Evolutionary conservation across 2,329 filamentous ascomycete species (phyloP), one percentile per base, ranked within the genome.

Genomic region (Biscogniauxia sp.): DNA sequence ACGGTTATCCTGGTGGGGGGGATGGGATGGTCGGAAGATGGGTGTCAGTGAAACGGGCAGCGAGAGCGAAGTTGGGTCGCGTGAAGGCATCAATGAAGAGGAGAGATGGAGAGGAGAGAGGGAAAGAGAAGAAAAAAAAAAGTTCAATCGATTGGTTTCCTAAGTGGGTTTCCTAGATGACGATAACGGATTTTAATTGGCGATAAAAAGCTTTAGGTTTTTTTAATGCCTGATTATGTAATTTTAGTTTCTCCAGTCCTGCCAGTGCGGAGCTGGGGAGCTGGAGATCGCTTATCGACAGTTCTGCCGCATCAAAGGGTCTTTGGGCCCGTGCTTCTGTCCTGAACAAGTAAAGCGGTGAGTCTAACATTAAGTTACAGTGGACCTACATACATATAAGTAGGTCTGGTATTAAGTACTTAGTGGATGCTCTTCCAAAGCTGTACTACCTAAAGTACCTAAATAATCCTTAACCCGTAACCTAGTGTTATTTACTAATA

Each of bases 51-150:
- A 19, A 32, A 17, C 57, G 26, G 52, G 17, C 17, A 20, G 19
- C 13, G 11, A 13, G 37, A n/a, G 15, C 5, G 32, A 45, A 51
- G 50, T 51, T 37, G 45, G 7, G 37, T 13, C 37, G 23, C 28
- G 51, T 54, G 20, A 20, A 49, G 41, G 45, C 37, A 55, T 45
- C 23, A 41, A 56, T 26, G 57, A 26, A 53, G 13, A 58, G 56
- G 56, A 51, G 56, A 51, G 55, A 15, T 51, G 56, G n/a, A 56
- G 55, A 13, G 9, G 56, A 56, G 54, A 23, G 23, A 57, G n/a
- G 9, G 56, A 56, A 56, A 23, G 23, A 5, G 37, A 54, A 59
- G 60, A 57, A 61, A 64, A 63, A 69, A 66, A 68, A 66, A 67
- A 66, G 62, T 60, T 63, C 54, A 62, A 57, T 61, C 55, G 60